phyloP scores from a whole-genome alignment of 202 grass and related monocot genomes.

The Setaria italica region DNA sequence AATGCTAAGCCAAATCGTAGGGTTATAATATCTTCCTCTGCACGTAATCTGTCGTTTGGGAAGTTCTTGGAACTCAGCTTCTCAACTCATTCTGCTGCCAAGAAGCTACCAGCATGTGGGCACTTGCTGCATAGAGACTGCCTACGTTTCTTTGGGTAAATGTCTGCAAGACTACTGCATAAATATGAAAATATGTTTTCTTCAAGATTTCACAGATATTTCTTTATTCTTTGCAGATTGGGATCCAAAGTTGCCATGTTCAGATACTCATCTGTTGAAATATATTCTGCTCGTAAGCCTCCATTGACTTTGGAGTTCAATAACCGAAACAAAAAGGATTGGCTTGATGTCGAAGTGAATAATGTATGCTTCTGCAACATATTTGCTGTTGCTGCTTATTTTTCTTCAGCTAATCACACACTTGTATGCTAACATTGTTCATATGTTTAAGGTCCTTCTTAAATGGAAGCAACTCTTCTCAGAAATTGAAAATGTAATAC shows the following conservation, averaged over 20 bases:
- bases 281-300: conserved; percentile 85
- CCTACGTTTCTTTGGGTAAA: conserved; percentile 96
- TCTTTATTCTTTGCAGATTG: conserved; percentile 57
- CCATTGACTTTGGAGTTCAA: conserved; percentile 74
- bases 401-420: conserved; percentile 30
- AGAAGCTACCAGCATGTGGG: conserved; percentile 78
- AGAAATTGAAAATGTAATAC: conserved; percentile 59
- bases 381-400: conserved; percentile 39
- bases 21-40: conserved; percentile 78
- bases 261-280: conserved; percentile 83
- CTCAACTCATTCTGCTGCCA: conserved; percentile 79
- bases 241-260: conserved; percentile 87
- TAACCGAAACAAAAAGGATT: conserved; percentile 67
- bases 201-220: conserved; percentile 38
- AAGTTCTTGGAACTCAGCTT: conserved; percentile 98
- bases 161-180: conserved; percentile 17
- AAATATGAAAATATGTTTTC: conserved; percentile 15
- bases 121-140: conserved; percentile 92
- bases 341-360: conserved; percentile 70
- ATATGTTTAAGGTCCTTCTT: conserved; percentile 67
- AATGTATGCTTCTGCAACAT: conserved; percentile 60
- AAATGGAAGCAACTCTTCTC: conserved; percentile 66
- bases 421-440: conserved; percentile 47
- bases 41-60: conserved; percentile 86
- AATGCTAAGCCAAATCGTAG: conserved; percentile 56